These are phyloP conservation scores for Colletotrichum gigasporum DNA, from an alignment of 2,329 filamentous ascomycete genomes.

Conservation along the genomic window DNA sequence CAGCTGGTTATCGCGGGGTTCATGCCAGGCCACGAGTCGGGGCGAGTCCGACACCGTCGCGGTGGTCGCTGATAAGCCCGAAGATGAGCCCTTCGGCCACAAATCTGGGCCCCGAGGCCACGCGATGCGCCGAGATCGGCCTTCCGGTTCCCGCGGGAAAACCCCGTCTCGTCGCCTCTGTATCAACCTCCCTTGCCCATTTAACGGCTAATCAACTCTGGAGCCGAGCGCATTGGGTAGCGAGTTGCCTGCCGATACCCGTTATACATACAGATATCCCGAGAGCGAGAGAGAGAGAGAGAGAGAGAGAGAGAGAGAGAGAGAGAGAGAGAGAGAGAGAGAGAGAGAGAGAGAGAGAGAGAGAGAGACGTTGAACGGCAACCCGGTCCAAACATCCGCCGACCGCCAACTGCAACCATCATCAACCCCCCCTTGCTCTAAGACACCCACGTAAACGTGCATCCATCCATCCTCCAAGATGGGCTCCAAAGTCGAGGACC, in stretches of 20 bases:
- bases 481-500: slow-evolving; percentile 19
- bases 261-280: no score
- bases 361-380: no score
- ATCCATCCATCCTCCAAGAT: slow-evolving; percentile 10
- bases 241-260: neutral
- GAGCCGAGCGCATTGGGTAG: neutral
- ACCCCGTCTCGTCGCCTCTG: neutral
- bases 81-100: neutral
- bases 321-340: no score
- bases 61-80: slow-evolving; percentile 10
- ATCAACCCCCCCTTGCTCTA: neutral
- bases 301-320: no score
- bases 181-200: slow-evolving; percentile 6
- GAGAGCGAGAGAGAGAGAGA: no score
- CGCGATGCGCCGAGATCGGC: slow-evolving; percentile 22
- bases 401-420: neutral
- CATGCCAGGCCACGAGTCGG: neutral
- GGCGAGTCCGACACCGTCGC: neutral
- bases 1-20: slow-evolving; percentile 15
- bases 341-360: no score
- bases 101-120: slow-evolving; percentile 13
- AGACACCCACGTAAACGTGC: neutral
- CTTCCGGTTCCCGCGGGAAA: slow-evolving; percentile 22
- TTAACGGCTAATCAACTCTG: slow-evolving; percentile 13
- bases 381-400: neutral